Base-by-base conservation (phyloP, 2,329 filamentous ascomycete species). In the Apiospora arundinis region DNA sequence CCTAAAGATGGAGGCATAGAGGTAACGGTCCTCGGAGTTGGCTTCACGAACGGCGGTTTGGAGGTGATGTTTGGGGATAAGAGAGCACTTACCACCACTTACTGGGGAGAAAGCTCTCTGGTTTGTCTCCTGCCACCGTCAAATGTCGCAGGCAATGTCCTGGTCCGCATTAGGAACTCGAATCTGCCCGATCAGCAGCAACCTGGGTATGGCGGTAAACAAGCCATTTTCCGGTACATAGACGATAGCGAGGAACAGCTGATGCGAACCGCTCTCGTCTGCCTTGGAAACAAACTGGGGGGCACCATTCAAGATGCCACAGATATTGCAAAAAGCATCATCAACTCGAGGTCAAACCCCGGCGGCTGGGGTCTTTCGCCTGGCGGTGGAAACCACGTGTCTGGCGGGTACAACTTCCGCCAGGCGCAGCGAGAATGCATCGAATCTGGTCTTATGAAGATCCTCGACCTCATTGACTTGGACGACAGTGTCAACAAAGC, bases 1-100 rank as follows among this genome's bases (percentile, higher is more conserved):
- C 93, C 95, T 8, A 93, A 91, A 72, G 90, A 90, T 46, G 95
- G 95, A 72, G 95, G 95, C 56, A 95, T 94, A 69, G 95, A 98
- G 80, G 94, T 97, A 3, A 95, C 93, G 0, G 89, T 96, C 70
- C 85, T 97, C 11, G 95, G 95, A 23, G 93, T 91, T 74, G 90
- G 92, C 18, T 97, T 97, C 79, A 92, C 91, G 74, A 92, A 88
- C 73, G 92, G 81, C 66, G 90, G 90, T 1, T 87, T 97, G 73
- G 93, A 95, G 73, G 93, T 97, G 70, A 92, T 95, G 81, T 98
- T 98, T 80, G 95, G 95, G 28, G 84, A 87, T 45, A 83, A 85
- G 67, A 86, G 85, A 75, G 88, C 89, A 1, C 87, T 92, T 0
- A 93, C 92, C 0, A 95, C 93, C 1, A 94, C 92, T 0, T 96